phyloP scores from a whole-genome alignment of 805 yeast species.

The Hermanozyma aechmeae region DNA sequence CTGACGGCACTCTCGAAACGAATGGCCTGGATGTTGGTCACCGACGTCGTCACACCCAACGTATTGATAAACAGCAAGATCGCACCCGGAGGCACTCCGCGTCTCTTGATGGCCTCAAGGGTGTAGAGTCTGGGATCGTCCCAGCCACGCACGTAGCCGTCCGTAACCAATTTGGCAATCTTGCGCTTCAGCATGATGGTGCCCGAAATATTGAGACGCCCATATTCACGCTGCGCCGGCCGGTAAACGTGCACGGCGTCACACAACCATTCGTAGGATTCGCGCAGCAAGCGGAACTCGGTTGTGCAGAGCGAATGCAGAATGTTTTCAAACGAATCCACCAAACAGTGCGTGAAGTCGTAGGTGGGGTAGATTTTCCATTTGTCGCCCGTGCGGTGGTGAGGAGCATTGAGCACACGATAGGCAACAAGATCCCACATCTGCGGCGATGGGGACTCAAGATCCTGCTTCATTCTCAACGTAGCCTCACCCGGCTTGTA shows the following conservation, averaged over 20 bases:
- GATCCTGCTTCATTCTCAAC: conserved; percentile 93
- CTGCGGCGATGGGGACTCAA: conserved; percentile 87
- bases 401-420: conserved; percentile 85
- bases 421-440: conserved; percentile 99
- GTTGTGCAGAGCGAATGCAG: conserved; percentile 95
- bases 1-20: conserved; percentile 89
- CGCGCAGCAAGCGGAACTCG: conserved; percentile 86
- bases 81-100: conserved; percentile 99
- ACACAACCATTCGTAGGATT: conserved; percentile 97
- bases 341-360: conserved; percentile 98
- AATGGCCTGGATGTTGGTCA: conserved; percentile 81
- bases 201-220: conserved; percentile 91
- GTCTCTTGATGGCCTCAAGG: conserved; percentile 85
- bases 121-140: conserved; percentile 97
- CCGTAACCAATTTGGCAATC: conserved; percentile 85
- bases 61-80: conserved; percentile 88
- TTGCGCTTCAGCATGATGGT: conserved; percentile 92
- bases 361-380: conserved; percentile 99
- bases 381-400: conserved; percentile 92
- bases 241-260: conserved; percentile 90
- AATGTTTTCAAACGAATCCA: conserved; percentile 94
- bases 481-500: conserved; percentile 89
- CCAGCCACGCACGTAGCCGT: conserved; percentile 85
- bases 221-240: conserved; percentile 98
- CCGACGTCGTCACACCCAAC: conserved; percentile 91